Base-by-base conservation (phyloP, 179 eudicot species). In the Corrigiola litoralis region DNA sequence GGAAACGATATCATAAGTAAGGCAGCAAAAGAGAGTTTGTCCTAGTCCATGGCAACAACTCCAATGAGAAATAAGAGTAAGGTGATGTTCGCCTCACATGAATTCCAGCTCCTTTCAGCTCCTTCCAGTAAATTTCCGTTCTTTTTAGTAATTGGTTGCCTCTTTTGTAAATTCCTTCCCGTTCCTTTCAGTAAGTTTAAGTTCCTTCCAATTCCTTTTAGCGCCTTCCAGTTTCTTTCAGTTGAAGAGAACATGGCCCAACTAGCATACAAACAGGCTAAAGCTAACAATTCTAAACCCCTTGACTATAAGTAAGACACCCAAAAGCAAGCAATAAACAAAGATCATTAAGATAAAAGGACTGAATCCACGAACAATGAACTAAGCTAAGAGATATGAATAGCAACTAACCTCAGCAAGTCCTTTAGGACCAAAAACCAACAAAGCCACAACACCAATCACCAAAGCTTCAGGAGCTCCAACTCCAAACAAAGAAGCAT, bases 391-490 rank as follows among this genome's bases (percentile, higher is more conserved):
- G 27, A 37, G 41, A 50, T 32, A 41, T 16, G 45, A 52, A 11
- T 18, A 40, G 72, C 28, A 68, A 70, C 72, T 65, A 55, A 87
- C 98, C 87, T 92, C 98, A 73, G 98, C 98, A 72, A 90, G 96
- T 40, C 98, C 96, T 74, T 92, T 92, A 27, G 96, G 96, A n/a
- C 96, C 96, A 68, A 92, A 92, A 63, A 87, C 96, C 81, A 90
- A 63, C 80, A 90, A 81, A 77, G 98, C 96, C 55, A 92, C 98
- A 57, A 86, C 96, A n/a, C 96, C 98, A 82, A 92, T 87, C 10
- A 92, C 98, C 74, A 92, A 73, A 64, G 89, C 95, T 72, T 92
- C 98, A 45, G 96, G 98, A 67, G 98, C 98, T 73, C 96, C 96
- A 77, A 92, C 96, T 40, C 96, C 96, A 82, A 90, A 92, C 45